Percentiles rank a stretch among this genome's conserved stretches.
phyloP scores from a whole-genome alignment of 164 flowering plant genomes.

The Santalum album region DNA sequence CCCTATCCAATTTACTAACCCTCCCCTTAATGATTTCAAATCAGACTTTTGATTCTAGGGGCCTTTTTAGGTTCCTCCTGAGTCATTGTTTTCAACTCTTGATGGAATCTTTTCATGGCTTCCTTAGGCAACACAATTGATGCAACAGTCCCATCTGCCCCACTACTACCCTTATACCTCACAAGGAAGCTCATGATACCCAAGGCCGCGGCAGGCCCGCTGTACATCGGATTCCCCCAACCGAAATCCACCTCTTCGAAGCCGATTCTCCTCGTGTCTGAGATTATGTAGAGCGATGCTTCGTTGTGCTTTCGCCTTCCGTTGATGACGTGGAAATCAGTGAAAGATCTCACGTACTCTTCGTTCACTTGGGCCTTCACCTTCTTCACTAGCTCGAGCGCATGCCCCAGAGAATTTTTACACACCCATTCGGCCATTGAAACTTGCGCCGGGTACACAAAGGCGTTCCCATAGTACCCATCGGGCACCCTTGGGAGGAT shows the following conservation, averaged over 20 bases:
- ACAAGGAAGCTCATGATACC: not conserved
- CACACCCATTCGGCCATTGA: not conserved
- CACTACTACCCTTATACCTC: not conserved
- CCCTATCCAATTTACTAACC: too few species aligned
- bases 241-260: not conserved
- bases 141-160: not conserved
- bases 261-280: not conserved
- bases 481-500: not conserved
- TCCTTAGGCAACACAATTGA: not conserved
- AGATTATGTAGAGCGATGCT: not conserved
- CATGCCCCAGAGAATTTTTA: not conserved
- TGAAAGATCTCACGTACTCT: not conserved
- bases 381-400: not conserved
- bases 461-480: not conserved
- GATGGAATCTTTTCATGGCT: not conserved
- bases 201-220: not conserved
- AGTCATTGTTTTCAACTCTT: not conserved
- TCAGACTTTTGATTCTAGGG: too few species aligned
- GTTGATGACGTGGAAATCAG: not conserved
- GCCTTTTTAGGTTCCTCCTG: too few species aligned
- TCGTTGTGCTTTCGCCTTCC: not conserved
- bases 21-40: too few species aligned
- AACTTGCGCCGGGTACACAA: not conserved
- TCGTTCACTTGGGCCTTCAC: not conserved
- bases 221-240: not conserved